phyloP scores from a whole-genome alignment of 192 early-diverging fungal genomes.

The Umbelopsis vinacea region DNA sequence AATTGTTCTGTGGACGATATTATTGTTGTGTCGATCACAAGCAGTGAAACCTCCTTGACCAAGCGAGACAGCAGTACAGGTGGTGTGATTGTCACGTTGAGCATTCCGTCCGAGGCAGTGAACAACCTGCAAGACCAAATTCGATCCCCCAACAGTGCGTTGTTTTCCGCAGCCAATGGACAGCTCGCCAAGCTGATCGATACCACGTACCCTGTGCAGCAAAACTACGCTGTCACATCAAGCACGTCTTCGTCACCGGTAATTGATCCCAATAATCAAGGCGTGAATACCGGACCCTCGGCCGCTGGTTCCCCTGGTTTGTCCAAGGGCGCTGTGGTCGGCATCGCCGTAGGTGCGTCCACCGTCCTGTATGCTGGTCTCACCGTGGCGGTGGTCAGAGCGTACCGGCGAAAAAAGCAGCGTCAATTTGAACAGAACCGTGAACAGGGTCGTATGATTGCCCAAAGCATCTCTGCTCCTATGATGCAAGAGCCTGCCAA shows the following conservation, averaged over 20 bases:
- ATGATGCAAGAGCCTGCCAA: constrained; percentile 34
- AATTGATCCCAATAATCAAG: constrained; percentile 13
- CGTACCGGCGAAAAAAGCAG: constrained; percentile 28
- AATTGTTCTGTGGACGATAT: constrained; percentile 26
- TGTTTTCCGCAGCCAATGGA: constrained; percentile 26
- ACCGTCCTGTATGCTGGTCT: constrained; percentile 42
- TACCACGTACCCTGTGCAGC: constrained; percentile 24
- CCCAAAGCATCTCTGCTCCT: constrained; percentile 35
- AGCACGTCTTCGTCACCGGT: neutral
- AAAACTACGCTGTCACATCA: neutral
- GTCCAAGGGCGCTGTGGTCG: constrained; percentile 38
- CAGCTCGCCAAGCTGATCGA: constrained; percentile 33
- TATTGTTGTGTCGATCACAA: constrained; percentile 34
- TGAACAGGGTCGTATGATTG: constrained; percentile 31
- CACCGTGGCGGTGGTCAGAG: constrained; percentile 33
- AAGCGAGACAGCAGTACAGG: neutral
- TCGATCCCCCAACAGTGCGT: neutral
- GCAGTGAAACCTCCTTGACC: neutral
- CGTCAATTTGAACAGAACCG: constrained; percentile 14
- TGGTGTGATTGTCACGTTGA: constrained; percentile 34
- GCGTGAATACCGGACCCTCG: neutral
- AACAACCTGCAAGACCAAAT: constrained; percentile 15
- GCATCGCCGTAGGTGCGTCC: constrained; percentile 38
- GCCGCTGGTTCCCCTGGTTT: constrained; percentile 3
- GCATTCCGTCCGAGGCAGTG: constrained; percentile 25